A percentile compares a stretch with the other conserved stretches of the same genome.
Conservation (phyloP, 148 eudicot species). For the Cornus controversa region DNA sequence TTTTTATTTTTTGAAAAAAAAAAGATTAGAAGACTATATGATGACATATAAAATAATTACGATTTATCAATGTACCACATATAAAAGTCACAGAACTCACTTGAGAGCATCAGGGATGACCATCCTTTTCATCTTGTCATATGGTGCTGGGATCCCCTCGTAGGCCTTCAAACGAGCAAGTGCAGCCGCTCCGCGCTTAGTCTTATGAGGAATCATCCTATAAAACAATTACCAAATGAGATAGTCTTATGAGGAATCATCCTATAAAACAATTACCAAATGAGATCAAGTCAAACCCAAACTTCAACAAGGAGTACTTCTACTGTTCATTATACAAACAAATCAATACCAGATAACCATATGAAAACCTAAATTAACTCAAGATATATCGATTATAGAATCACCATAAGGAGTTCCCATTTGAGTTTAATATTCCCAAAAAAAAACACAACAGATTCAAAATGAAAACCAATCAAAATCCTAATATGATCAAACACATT, state of each 20-base stretch:
- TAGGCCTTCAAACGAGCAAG: slow-evolving; percentile 77
- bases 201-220: slow-evolving; percentile 88
- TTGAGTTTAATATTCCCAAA: too few species aligned
- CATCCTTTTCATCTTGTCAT: slow-evolving; percentile 76
- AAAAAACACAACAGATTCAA: background rate
- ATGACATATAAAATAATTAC: background rate
- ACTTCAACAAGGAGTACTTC: too few species aligned
- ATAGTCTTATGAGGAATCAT: slow-evolving; percentile 89
- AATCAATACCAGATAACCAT: background rate
- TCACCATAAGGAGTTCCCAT: too few species aligned
- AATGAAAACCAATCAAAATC: background rate
- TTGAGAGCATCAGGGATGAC: slow-evolving; percentile 85
- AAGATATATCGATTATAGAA: background rate
- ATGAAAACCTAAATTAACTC: background rate
- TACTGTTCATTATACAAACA: background rate
- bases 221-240: slow-evolving; percentile 1
- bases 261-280: slow-evolving; percentile 25
- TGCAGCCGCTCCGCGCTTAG: slow-evolving; percentile 84
- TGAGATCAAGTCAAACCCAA: background rate
- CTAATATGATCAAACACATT: background rate
- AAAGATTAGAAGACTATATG: background rate
- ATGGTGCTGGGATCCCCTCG: slow-evolving; percentile 85
- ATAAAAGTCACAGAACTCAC: slow-evolving; percentile 29
- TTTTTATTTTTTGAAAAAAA: background rate
- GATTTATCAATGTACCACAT: too few species aligned